Conservation (phyloP, 2,329 filamentous ascomycete species). For the Triangularia setosa region DNA sequence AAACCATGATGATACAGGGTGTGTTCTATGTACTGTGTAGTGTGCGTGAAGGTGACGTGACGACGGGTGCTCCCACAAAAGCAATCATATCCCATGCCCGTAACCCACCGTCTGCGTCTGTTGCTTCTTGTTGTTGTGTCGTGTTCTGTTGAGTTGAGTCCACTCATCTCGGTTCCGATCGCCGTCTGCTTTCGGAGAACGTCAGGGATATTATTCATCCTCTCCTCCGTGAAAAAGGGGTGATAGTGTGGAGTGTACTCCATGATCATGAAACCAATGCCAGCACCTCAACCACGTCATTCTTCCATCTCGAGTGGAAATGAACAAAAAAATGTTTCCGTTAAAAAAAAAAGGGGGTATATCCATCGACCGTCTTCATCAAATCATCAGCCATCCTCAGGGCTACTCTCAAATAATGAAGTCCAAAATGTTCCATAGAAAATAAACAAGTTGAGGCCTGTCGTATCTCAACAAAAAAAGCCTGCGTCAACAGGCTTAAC, state of each 20-base stretch:
- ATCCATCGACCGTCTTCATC: conserved; percentile 20
- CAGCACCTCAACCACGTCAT: not conserved
- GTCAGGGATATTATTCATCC: not conserved
- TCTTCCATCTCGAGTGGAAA: not conserved
- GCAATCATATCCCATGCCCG: not conserved
- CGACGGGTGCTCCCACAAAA: not conserved
- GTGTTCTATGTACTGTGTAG: not conserved
- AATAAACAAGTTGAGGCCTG: not conserved
- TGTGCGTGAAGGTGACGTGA: not conserved
- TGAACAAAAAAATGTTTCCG: not conserved
- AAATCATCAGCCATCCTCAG: conserved; percentile 8
- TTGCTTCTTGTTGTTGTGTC: not conserved
- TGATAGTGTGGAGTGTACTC: not conserved
- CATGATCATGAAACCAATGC: not conserved
- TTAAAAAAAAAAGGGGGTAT: conserved; percentile 15
- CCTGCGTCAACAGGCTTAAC: not conserved
- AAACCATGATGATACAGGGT: conserved; percentile 3
- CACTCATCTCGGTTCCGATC: not conserved
- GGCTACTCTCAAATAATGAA: conserved; percentile 4
- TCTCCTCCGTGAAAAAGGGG: not conserved
- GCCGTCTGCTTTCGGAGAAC: not conserved
- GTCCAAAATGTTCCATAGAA: not conserved
- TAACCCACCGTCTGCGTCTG: not conserved
- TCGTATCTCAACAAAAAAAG: not conserved
- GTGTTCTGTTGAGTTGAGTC: not conserved